Evolutionary conservation across 495 filamentous ascomycete species (phyloP), one percentile per base, ranked within the genome.

Genomic region (Penicillium pancosmium): DNA sequence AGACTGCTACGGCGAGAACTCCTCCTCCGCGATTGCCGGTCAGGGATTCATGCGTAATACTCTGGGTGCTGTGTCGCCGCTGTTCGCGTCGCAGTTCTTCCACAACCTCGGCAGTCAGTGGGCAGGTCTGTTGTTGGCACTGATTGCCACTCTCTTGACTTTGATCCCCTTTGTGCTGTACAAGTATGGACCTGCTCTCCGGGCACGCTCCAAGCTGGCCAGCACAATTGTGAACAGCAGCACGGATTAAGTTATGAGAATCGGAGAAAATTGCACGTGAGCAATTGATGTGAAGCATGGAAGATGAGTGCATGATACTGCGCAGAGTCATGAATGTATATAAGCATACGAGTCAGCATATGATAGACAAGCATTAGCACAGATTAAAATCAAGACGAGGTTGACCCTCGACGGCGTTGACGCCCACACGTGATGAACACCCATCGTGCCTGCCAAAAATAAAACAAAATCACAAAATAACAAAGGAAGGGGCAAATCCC

Each of bases 51-150:
- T 82, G 61, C 65, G 82, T 16, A 80, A 80, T 31, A 67, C 81
- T 0, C 70, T 82, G 16, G 81, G 78, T 25, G 81, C 80, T 5
- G 63, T 82, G 0, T 64, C 83, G 10, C 81, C 83, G 3, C 63
- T 84, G 21, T 81, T 77, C 33, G 80, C 73, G 9, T 74, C 74
- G 18, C 68, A 71, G 49, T 73, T 84, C 68, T 86, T 84, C 63
- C 64, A 71, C 55, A 74, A 76, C 55, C 48, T 76, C 27, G 71
- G 73, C 8, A 76, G 74, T 55, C 73, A 79, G 53, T 81, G 72
- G 52, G 77, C 78, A 2, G 78, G 78, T 16, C 54, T 79, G 40
- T 65, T 81, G 13, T 35, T 81, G 63, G 68, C 76, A 4, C 46
- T 80, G 2, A 60, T 76, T 10, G 78, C 70, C 1, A 76, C 75